These are phyloP conservation scores for Calonectria leucothoes DNA, from an alignment of 2,329 filamentous ascomycete species.

Conservation along the genomic window DNA sequence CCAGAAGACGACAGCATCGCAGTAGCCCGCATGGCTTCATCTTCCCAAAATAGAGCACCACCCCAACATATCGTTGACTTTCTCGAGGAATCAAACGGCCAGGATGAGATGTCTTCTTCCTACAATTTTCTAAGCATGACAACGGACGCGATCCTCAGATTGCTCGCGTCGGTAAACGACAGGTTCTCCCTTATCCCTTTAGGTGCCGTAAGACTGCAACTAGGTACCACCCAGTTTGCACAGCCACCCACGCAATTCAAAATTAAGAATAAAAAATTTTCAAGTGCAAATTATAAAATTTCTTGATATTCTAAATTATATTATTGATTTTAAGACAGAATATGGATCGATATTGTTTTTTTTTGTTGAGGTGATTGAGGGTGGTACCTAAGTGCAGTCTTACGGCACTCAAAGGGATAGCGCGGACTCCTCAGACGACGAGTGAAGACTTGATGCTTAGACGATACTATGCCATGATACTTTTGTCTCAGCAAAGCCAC, in stretches of 20 bases:
- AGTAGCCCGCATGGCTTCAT: not conserved
- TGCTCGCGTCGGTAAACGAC: conserved; percentile 65
- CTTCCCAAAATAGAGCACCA: not conserved
- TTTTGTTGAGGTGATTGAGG: no score
- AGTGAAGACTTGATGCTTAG: conserved; percentile 26
- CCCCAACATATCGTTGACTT: no score
- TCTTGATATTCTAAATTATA: no score
- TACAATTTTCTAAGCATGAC: conserved; percentile 61
- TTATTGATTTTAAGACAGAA: no score
- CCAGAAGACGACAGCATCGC: not conserved
- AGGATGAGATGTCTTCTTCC: conserved; percentile 55
- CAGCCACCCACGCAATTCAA: no score
- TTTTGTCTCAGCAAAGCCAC: conserved; percentile 43
- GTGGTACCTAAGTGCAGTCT: no score
- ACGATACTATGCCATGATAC: conserved; percentile 32
- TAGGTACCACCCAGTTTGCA: no score
- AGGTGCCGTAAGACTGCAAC: no score
- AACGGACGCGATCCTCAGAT: conserved; percentile 74
- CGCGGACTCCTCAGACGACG: conserved; percentile 42
- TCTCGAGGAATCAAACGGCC: conserved; percentile 53
- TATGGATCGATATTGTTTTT: no score
- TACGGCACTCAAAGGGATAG: no score
- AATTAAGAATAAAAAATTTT: no score
- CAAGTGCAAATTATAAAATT: no score
- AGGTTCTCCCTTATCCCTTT: conserved; percentile 67